Percentiles rank a stretch among this genome's conserved stretches.
Evolutionary conservation across 139 green algal species (phyloP).

Genomic region (Closterium sp.): DNA sequence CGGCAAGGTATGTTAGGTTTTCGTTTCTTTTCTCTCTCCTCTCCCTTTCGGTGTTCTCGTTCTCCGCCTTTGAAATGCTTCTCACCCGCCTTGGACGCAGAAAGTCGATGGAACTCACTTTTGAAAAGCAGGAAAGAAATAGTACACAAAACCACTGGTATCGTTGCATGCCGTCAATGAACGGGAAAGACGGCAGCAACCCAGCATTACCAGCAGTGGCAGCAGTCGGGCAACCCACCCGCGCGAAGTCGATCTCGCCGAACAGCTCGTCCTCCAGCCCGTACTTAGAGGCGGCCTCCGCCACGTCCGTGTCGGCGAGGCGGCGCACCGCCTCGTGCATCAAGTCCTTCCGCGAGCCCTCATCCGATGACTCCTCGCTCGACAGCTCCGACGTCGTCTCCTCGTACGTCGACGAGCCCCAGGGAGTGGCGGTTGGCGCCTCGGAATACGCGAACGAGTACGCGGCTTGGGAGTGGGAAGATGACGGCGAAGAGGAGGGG

Average conservation of each 20-base stretch:
- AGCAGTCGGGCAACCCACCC: not conserved
- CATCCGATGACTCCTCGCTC: not conserved
- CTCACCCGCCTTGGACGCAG: no score
- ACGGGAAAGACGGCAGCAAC: no score
- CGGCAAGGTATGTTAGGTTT: no score
- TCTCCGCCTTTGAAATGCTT: no score
- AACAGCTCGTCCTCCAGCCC: slow-evolving; percentile 26
- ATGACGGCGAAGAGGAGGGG: no score
- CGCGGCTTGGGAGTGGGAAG: not conserved
- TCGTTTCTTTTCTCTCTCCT: no score
- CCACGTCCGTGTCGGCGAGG: slow-evolving; percentile 22
- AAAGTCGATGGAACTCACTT: no score
- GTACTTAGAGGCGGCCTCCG: slow-evolving; percentile 13
- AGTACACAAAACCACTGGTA: no score
- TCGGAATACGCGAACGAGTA: not conserved
- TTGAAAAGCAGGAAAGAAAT: no score
- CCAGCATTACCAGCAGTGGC: no score
- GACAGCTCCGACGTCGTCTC: not conserved
- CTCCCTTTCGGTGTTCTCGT: no score
- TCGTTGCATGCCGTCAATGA: no score
- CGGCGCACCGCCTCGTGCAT: slow-evolving; percentile 15
- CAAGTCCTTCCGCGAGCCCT: slow-evolving; percentile 8
- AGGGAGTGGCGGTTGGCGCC: not conserved
- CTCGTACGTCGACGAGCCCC: not conserved
- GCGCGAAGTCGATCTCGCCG: slow-evolving; percentile 18